These are phyloP conservation scores for Scutellaria baicalensis DNA, from an alignment of 257 asterid genomes.

Conservation along the genomic window DNA sequence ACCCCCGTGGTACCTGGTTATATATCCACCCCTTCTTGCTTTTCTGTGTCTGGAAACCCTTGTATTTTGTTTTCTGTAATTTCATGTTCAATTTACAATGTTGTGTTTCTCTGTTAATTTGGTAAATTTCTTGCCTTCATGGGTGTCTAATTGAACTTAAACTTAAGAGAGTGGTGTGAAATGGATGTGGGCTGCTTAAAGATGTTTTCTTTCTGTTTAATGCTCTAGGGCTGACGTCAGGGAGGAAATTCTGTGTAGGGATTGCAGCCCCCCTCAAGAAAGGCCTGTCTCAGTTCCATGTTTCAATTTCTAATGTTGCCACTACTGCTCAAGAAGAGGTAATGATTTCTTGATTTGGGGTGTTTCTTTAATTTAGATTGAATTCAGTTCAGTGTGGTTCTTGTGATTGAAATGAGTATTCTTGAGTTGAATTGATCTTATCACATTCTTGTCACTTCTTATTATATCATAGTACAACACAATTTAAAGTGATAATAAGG, in stretches of 20 bases:
- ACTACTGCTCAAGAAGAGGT: conserved; percentile 60
- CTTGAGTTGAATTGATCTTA: too few species aligned
- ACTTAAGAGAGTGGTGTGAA: background rate
- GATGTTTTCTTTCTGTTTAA: background rate
- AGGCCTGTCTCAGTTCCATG: conserved; percentile 44
- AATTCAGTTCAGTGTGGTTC: background rate
- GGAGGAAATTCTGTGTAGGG: conserved; percentile 57
- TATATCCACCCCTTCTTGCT: conserved; percentile 13
- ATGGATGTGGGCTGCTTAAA: background rate
- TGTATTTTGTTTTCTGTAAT: background rate
- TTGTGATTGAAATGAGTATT: background rate
- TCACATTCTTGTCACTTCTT: too few species aligned
- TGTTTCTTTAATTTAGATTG: background rate
- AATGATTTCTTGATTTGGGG: conserved; percentile 7
- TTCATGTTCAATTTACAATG: background rate
- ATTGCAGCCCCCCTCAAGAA: conserved; percentile 41
- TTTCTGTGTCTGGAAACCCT: background rate
- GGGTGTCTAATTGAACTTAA: background rate
- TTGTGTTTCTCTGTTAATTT: background rate
- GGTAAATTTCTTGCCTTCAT: background rate
- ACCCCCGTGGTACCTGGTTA: too few species aligned
- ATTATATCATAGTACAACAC: too few species aligned
- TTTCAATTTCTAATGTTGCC: conserved; percentile 66
- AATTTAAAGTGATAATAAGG: background rate
- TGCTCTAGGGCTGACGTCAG: conserved; percentile 35